Percentiles rank a stretch among this genome's conserved stretches.
phyloP scores from a whole-genome alignment of 371 early-diverging fungal genomes.

The Dichotomocladium elegans region DNA sequence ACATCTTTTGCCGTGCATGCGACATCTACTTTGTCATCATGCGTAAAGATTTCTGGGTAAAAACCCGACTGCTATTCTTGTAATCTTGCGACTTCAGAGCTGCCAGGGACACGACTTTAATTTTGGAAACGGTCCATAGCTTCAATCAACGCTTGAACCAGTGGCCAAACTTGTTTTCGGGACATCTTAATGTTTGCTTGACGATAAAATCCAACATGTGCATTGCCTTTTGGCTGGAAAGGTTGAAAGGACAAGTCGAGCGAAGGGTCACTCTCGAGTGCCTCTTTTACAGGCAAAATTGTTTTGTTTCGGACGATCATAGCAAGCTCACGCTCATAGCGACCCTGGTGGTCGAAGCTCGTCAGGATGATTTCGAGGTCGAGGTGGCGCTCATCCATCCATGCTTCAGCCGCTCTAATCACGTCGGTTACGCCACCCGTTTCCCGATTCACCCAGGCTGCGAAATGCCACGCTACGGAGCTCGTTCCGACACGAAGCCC shows the following conservation, averaged over 20 bases:
- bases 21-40: too few species aligned
- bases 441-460: slow-evolving; percentile 48
- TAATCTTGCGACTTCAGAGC: too few species aligned
- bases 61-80: too few species aligned
- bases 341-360: slow-evolving; percentile 37
- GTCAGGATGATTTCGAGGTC: slow-evolving; percentile 62
- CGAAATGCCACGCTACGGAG: slow-evolving; percentile 56
- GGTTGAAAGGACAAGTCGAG: slow-evolving; percentile 5
- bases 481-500: slow-evolving; percentile 59
- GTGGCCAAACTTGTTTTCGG: slow-evolving; percentile 72
- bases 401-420: slow-evolving; percentile 21
- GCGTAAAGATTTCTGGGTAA: too few species aligned
- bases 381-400: slow-evolving; percentile 35
- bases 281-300: slow-evolving; percentile 11
- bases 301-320: slow-evolving; percentile 32
- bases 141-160: slow-evolving; percentile 23
- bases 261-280: slow-evolving; percentile 21
- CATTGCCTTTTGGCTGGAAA: neutral
- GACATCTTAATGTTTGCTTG: slow-evolving; percentile 58
- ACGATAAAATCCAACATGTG: slow-evolving; percentile 28
- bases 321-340: slow-evolving; percentile 62
- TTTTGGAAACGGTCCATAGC: neutral
- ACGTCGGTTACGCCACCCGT: slow-evolving; percentile 16
- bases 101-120: too few species aligned
- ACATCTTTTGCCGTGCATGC: too few species aligned